Percentiles rank a stretch among this genome's conserved stretches.
phyloP scores from a whole-genome alignment of 2,329 filamentous ascomycete genomes.

The Neonectria punicea region DNA sequence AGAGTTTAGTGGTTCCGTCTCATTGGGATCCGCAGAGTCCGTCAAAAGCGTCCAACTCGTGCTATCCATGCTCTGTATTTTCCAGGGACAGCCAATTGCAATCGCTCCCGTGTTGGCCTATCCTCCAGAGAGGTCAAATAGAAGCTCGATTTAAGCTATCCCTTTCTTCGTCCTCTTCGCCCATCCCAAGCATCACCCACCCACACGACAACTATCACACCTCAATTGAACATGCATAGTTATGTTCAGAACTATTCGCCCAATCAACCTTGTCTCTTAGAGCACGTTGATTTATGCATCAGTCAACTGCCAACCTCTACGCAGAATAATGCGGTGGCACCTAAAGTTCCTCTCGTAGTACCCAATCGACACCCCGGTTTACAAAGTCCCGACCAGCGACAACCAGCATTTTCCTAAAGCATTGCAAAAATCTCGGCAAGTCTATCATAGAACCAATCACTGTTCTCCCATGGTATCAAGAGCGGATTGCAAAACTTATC shows the following conservation, averaged over 20 bases:
- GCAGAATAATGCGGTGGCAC: not conserved
- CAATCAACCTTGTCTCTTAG: no score
- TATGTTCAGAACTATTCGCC: no score
- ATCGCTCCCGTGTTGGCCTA: no score
- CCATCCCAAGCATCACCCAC: no score
- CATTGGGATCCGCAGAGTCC: not conserved
- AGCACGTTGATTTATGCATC: no score
- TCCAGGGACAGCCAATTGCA: not conserved
- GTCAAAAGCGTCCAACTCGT: not conserved
- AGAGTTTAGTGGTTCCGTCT: not conserved
- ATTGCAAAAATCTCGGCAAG: not conserved
- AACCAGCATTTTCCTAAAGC: not conserved
- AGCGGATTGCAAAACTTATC: not conserved
- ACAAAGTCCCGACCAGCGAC: not conserved
- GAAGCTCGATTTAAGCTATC: no score
- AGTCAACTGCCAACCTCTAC: not conserved
- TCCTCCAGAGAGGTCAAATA: no score
- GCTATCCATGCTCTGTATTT: not conserved
- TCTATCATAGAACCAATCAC: not conserved
- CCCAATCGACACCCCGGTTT: not conserved
- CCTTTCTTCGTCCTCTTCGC: no score
- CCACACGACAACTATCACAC: no score
- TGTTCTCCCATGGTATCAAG: not conserved
- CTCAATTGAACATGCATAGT: no score
- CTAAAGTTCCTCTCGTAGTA: not conserved